A percentile compares a stretch with the other conserved stretches of the same genome.
phyloP scores from a whole-genome alignment of 148 eudicot genomes.

The Silene uniflora region DNA sequence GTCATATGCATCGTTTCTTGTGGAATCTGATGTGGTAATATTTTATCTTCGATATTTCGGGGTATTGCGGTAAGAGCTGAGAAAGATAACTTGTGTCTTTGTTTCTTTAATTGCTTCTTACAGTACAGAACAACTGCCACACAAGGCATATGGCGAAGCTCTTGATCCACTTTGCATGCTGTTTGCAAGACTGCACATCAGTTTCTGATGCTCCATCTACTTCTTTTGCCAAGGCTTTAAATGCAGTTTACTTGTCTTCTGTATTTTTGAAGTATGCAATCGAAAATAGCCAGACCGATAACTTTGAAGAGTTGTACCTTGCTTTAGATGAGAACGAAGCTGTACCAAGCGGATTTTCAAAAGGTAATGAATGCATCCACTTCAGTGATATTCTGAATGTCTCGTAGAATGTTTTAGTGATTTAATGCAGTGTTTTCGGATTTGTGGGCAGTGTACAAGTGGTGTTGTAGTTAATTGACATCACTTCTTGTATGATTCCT shows the following conservation, averaged over 20 bases:
- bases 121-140: conserved; percentile 71
- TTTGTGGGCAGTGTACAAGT: background rate
- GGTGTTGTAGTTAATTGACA: background rate
- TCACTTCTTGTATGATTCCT: background rate
- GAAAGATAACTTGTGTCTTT: conserved; percentile 1
- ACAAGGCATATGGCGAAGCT: conserved; percentile 90
- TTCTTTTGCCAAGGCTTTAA: conserved; percentile 65
- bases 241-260: conserved; percentile 75
- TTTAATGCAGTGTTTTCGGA: background rate
- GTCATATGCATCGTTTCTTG: background rate
- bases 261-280: conserved; percentile 68
- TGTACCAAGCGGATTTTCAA: conserved; percentile 43
- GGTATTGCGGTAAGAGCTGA: background rate
- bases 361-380: conserved; percentile 44
- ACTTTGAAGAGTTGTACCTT: conserved; percentile 60
- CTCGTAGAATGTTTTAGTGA: background rate
- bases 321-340: conserved; percentile 59
- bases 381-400: background rate
- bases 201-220: conserved; percentile 42
- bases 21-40: conserved; percentile 2
- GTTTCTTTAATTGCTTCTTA: conserved; percentile 18
- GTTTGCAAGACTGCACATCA: conserved; percentile 79
- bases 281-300: conserved; percentile 61
- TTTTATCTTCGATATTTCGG: background rate
- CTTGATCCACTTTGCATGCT: conserved; percentile 72